Percentiles rank a stretch among this genome's conserved stretches.
Evolutionary conservation across 768 basidiomycete species (phyloP).

Genomic region (Asterophora parasitica): DNA sequence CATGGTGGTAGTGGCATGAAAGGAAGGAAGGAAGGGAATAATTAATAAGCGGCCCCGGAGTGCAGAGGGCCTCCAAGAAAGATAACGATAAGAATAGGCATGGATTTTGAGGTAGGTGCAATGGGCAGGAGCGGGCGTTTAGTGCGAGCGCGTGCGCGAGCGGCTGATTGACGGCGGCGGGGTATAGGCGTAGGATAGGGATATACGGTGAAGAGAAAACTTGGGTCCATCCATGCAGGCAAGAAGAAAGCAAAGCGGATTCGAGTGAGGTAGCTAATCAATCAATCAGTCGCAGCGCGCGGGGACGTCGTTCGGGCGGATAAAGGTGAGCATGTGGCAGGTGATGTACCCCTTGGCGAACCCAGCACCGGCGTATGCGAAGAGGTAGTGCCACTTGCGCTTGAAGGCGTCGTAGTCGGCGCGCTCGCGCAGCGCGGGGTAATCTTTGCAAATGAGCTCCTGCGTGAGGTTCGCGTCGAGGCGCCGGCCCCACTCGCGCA

Average conservation of each 20-base stretch:
- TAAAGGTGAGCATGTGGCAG: conserved; percentile 78
- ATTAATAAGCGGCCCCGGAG: conserved; percentile 3
- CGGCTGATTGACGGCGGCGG: neutral
- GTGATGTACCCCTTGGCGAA: conserved; percentile 79
- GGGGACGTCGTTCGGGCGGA: conserved; percentile 46
- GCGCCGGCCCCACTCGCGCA: conserved; percentile 86
- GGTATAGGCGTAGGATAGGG: conserved; percentile 5
- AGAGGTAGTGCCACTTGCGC: conserved; percentile 81
- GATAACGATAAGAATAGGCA: conserved; percentile 1
- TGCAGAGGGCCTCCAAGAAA: conserved; percentile 1
- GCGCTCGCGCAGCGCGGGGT: conserved; percentile 53
- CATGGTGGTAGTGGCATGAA: neutral
- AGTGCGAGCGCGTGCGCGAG: neutral
- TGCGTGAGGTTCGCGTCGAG: conserved; percentile 63
- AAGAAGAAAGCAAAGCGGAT: too few species aligned
- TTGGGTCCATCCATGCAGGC: too few species aligned
- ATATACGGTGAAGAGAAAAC: neutral
- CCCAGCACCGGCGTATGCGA: conserved; percentile 76
- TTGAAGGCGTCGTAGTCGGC: conserved; percentile 66
- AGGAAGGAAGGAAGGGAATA: neutral
- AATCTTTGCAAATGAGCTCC: conserved; percentile 51
- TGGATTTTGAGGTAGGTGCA: neutral
- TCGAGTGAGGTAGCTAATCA: conserved; percentile 21
- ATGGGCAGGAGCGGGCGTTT: neutral
- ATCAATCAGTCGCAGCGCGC: conserved; percentile 39